Conservation (phyloP, 257 asterid species). For the Lithospermum erythrorhizon region DNA sequence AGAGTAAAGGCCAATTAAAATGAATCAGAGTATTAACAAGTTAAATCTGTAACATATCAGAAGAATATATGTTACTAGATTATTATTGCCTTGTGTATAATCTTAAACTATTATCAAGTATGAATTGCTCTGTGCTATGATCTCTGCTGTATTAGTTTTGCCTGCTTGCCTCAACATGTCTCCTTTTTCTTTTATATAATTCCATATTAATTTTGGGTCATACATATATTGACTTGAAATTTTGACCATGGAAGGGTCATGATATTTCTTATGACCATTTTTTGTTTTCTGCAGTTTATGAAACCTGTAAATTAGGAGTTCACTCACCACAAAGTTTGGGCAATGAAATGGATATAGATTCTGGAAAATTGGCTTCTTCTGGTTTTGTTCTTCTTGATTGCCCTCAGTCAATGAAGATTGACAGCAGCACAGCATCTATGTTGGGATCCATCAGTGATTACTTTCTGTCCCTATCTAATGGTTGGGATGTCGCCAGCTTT, state of each 20-base stretch:
- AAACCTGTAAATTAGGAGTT: slow-evolving; percentile 90
- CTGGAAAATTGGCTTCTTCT: slow-evolving; percentile 60
- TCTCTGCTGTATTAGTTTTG: not conserved
- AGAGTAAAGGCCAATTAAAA: too few relatives aligned
- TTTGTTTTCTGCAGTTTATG: slow-evolving; percentile 52
- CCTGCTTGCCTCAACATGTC: not conserved
- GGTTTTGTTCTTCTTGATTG: slow-evolving; percentile 93
- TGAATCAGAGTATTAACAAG: too few relatives aligned
- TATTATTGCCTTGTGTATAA: not conserved
- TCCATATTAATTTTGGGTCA: not conserved
- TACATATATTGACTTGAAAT: not conserved
- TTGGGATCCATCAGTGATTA: slow-evolving; percentile 97
- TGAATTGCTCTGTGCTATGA: too few relatives aligned
- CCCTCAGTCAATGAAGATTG: slow-evolving; percentile 98
- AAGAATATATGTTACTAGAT: not conserved
- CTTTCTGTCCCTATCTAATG: slow-evolving; percentile 91
- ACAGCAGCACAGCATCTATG: slow-evolving; percentile 83
- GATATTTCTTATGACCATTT: slow-evolving; percentile 1
- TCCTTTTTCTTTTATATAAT: not conserved
- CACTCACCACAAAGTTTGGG: slow-evolving; percentile 81
- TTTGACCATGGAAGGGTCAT: not conserved
- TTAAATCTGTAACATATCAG: not conserved
- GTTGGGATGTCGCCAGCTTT: slow-evolving; percentile 95
- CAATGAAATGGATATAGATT: slow-evolving; percentile 83
- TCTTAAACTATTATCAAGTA: not conserved